A percentile compares a stretch with the other conserved stretches of the same genome.
Evolutionary conservation across 192 early-diverging fungal species (phyloP).

Genomic region (Piromyces finnis): DNA sequence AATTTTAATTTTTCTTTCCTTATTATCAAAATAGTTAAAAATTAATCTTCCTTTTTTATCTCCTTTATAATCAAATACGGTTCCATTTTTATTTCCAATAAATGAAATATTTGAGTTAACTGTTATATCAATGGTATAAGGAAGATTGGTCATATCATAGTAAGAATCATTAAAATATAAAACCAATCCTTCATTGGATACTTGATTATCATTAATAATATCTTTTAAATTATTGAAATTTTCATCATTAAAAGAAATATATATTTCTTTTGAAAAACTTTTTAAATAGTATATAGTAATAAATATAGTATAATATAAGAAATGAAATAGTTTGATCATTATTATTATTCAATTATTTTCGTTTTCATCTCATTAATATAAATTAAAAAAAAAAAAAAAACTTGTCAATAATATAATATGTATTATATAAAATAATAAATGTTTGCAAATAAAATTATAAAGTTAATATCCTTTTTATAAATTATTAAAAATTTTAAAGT

Average conservation of each 20-base stretch:
- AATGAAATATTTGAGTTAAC: background rate
- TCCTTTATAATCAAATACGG: background rate
- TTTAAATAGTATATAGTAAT: no score
- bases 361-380: no score
- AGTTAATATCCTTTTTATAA: no score
- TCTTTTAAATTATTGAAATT: background rate
- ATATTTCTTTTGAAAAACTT: background rate
- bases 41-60: background rate
- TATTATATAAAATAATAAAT: no score
- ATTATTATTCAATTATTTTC: no score
- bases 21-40: background rate
- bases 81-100: background rate
- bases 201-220: background rate
- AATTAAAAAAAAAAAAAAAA: no score
- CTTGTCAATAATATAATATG: no score
- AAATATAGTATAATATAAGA: no score
- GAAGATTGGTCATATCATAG: background rate
- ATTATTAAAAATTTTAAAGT: no score
- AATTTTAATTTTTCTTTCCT: no score
- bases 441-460: no score
- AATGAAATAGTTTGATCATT: no score
- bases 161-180: background rate
- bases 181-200: background rate
- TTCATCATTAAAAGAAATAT: background rate
- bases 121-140: background rate